phyloP scores from a whole-genome alignment of 331 rosid species.

The Acacia pycnantha region DNA sequence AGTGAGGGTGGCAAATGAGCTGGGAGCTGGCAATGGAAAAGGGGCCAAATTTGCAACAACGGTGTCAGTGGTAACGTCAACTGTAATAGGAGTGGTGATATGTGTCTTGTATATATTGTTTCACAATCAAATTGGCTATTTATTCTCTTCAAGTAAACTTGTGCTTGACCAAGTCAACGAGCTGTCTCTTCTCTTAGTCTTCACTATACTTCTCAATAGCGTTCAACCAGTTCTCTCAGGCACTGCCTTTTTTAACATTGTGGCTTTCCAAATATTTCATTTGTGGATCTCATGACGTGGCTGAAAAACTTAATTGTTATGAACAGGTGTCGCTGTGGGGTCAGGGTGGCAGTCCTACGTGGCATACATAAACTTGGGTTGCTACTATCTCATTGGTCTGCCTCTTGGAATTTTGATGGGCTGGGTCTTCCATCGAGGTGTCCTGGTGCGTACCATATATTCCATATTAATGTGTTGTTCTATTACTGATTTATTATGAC shows the following conservation, averaged over 20 bases:
- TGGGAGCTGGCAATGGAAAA: conserved; percentile 72
- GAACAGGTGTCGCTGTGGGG: conserved; percentile 49
- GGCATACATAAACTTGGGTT: conserved; percentile 57
- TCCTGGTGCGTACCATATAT: conserved; percentile 30
- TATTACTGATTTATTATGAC: neutral
- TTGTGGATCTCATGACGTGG: no score
- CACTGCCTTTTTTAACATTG: no score
- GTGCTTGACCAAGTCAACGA: conserved; percentile 43
- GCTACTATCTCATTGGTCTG: conserved; percentile 54
- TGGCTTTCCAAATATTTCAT: no score
- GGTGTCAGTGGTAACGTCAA: conserved; percentile 53
- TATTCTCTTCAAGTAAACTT: conserved; percentile 47
- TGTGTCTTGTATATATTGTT: conserved; percentile 48
- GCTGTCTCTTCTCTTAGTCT: conserved; percentile 47
- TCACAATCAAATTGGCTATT: conserved; percentile 33
- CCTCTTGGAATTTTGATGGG: conserved; percentile 57
- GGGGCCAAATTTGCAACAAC: conserved; percentile 63
- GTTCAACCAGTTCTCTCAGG: conserved; percentile 67
- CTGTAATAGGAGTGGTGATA: conserved; percentile 45
- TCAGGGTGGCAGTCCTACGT: conserved; percentile 68
- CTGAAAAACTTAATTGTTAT: no score
- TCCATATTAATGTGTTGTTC: neutral
- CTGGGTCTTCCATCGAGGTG: conserved; percentile 48
- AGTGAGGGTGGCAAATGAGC: conserved; percentile 74
- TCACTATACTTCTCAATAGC: conserved; percentile 56